Evolutionary conservation across 1,284 basidiomycete genomes (phyloP), one percentile per base, ranked within the genome.

Genomic region (Cystobasidiaceae sp.): DNA sequence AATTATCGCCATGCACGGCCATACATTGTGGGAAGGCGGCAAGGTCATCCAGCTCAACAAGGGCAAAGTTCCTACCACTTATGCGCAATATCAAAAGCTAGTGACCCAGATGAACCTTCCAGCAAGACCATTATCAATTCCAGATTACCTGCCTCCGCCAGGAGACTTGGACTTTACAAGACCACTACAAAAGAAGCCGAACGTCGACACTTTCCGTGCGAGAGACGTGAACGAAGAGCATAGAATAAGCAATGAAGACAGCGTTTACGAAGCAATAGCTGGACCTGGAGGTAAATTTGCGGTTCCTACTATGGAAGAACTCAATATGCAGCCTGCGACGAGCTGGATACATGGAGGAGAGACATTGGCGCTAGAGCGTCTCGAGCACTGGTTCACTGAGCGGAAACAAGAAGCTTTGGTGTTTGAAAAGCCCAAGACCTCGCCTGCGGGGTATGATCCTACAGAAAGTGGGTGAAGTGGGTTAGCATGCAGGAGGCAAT

Each of bases 31-130:
- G 59, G 78, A 79, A 52, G 76, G 77, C 17, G 75, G 75, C 30
- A 66, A 59, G 43, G 59, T 68, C 48, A 62, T 71, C 44, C 51
- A 67, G 43, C 46, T 45, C 7, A 62, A 57, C 44, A 66, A 66
- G 66, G 76, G 75, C 21, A 83, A 85, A 65, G 80, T 83, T 0
- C 74, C 77, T 21, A 86, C 87, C 66, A 83, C 79, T 43, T 88
- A 86, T 72, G 84, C 87, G 72, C 75, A 80, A 17, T 88, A 89
- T 69, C 83, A 87, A 27, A 82, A 85, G 69, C 84, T 86, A 32
- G 78, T 89, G 44, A 85, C 87, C 2, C 19, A 48, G 4, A 34
- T 69, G 27, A 51, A 56, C 8, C 37, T 19, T 13, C 69, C 69
- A 4, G 9, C 68, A 0, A 52, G 50, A 19, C 74, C 75, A 4